These are phyloP conservation scores for Fusarium protoensiforme DNA, from an alignment of 2,329 filamentous ascomycete species.

Conservation along the genomic window DNA sequence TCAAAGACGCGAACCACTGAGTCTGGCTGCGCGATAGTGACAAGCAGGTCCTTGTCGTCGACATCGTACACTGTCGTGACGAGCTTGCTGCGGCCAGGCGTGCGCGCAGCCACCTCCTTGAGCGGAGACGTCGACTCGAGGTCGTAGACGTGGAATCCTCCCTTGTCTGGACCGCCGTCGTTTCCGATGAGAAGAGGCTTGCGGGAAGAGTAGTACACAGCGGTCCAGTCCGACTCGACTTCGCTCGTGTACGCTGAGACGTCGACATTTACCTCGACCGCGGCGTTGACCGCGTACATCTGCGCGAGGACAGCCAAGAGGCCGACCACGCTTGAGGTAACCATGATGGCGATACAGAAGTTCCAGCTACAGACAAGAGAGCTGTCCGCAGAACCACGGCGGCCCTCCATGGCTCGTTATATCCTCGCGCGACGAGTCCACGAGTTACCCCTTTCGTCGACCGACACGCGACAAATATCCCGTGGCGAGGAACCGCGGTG, in stretches of 20 bases:
- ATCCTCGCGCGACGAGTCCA: neutral
- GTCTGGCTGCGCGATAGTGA: conserved; percentile 57
- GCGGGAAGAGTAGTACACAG: conserved; percentile 51
- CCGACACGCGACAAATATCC: conserved; percentile 4
- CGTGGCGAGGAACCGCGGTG: conserved; percentile 1
- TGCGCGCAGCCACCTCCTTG: conserved; percentile 44
- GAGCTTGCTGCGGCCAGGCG: conserved; percentile 58
- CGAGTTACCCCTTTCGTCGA: conserved; percentile 1
- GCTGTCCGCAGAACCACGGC: neutral
- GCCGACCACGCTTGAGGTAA: conserved; percentile 30
- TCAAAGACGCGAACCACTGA: conserved; percentile 55
- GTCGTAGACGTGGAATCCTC: conserved; percentile 54
- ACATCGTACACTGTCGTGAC: conserved; percentile 53
- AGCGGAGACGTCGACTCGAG: conserved; percentile 47
- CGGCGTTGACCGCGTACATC: conserved; percentile 27
- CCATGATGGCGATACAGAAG: conserved; percentile 31
- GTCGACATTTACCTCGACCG: conserved; percentile 40
- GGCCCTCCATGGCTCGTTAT: conserved; percentile 16
- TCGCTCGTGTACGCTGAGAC: conserved; percentile 49
- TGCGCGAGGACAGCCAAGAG: conserved; percentile 33
- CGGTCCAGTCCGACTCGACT: conserved; percentile 55
- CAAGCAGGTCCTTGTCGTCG: conserved; percentile 49
- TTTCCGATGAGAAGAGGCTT: conserved; percentile 57
- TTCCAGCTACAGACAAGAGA: neutral
- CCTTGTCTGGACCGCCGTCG: conserved; percentile 55